Percentiles rank a stretch among this genome's conserved stretches.
Evolutionary conservation across 805 yeast species (phyloP).

Genomic region (Zygoascus ofunaensis): DNA sequence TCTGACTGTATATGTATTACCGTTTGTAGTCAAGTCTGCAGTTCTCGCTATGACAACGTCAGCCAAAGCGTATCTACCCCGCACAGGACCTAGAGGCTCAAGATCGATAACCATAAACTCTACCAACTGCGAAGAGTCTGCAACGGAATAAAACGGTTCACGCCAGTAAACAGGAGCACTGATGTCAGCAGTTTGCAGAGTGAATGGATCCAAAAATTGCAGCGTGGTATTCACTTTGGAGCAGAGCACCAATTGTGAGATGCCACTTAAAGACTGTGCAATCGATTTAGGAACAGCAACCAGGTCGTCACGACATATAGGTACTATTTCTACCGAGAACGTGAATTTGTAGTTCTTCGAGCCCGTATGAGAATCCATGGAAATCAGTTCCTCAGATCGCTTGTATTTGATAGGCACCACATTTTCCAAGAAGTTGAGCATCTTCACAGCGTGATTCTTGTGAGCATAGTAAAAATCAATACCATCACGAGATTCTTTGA

Average conservation of each 20-base stretch:
- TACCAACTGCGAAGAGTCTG: conserved; percentile 52
- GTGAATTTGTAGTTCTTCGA: conserved; percentile 80
- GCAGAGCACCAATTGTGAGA: conserved; percentile 72
- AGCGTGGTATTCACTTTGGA: conserved; percentile 66
- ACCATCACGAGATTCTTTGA: conserved; percentile 84
- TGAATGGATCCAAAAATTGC: conserved; percentile 74
- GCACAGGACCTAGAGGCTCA: conserved; percentile 77
- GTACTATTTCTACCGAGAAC: conserved; percentile 82
- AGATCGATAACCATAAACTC: conserved; percentile 85
- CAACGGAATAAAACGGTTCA: conserved; percentile 61
- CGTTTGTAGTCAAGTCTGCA: conserved; percentile 54
- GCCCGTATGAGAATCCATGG: conserved; percentile 85
- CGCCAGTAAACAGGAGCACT: conserved; percentile 70
- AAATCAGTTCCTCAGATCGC: conserved; percentile 79
- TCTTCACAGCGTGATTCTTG: conserved; percentile 82
- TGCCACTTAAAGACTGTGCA: conserved; percentile 74
- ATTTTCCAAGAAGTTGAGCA: conserved; percentile 78
- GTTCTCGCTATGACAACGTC: conserved; percentile 81
- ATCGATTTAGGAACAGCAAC: conserved; percentile 75
- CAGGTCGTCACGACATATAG: conserved; percentile 88
- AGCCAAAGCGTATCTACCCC: conserved; percentile 71
- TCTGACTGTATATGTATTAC: conserved; percentile 60
- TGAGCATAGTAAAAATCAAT: conserved; percentile 82
- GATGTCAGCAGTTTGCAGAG: conserved; percentile 70
- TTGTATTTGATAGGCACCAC: conserved; percentile 76